phyloP scores from a whole-genome alignment of 2,329 filamentous ascomycete genomes.

The Metarhizium robertsii region DNA sequence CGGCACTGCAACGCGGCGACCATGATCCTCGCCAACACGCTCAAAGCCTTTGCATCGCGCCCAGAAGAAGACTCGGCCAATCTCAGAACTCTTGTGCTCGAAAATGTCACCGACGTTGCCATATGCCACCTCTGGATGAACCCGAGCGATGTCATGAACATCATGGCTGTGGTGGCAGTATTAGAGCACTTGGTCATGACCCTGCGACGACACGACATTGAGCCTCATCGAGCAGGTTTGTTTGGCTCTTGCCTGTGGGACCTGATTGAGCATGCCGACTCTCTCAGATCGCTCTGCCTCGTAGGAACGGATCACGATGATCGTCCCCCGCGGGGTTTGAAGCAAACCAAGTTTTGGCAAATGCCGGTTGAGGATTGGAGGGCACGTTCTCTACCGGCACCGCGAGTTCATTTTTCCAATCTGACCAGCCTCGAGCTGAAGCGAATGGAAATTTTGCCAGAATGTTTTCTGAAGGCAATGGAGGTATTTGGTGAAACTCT shows the following conservation, averaged over 20 bases:
- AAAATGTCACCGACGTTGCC: slow-evolving; percentile 39
- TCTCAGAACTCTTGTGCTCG: slow-evolving; percentile 37
- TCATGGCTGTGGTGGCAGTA: slow-evolving; percentile 29
- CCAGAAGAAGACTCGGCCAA: slow-evolving; percentile 32
- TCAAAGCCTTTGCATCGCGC: slow-evolving; percentile 37
- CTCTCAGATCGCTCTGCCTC: slow-evolving; percentile 37
- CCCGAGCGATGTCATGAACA: slow-evolving; percentile 39
- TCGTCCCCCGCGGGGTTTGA: slow-evolving; percentile 25
- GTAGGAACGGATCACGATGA: slow-evolving; percentile 34
- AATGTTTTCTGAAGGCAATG: slow-evolving; percentile 23
- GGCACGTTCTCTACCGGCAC: slow-evolving; percentile 27
- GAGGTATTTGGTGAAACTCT: slow-evolving; percentile 28
- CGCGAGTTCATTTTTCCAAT: slow-evolving; percentile 24
- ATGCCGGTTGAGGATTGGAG: slow-evolving; percentile 29
- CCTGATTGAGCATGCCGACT: slow-evolving; percentile 33
- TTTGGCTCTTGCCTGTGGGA: slow-evolving; percentile 41
- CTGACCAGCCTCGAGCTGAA: slow-evolving; percentile 35
- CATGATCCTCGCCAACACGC: slow-evolving; percentile 41
- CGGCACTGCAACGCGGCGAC: slow-evolving; percentile 36
- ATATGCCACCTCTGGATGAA: slow-evolving; percentile 41
- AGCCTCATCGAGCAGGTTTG: slow-evolving; percentile 21
- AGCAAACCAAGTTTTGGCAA: slow-evolving; percentile 27
- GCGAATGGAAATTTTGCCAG: slow-evolving; percentile 28
- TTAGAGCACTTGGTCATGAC: slow-evolving; percentile 38
- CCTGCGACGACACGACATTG: slow-evolving; percentile 33